Evolutionary conservation across 495 filamentous ascomycete species (phyloP).

Genomic region (Aspergillus carlsbadensis): DNA sequence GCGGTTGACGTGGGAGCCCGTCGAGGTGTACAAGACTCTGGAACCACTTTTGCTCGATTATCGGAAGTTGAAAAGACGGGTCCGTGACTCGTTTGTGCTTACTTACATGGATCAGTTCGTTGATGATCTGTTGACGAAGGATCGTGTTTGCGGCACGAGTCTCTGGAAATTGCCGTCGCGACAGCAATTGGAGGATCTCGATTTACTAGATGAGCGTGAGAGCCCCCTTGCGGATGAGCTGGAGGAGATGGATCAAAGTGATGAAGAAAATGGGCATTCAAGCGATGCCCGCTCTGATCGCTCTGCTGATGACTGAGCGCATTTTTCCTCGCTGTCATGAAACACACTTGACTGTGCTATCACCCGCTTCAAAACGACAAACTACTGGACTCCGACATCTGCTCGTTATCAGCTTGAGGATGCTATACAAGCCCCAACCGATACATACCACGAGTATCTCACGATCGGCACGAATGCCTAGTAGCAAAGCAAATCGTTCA

Average conservation of each 20-base stretch:
- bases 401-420: no score
- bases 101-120: slow-evolving; percentile 92
- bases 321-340: neutral
- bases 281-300: slow-evolving; percentile 21
- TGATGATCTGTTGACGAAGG: slow-evolving; percentile 86
- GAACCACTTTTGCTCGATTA: slow-evolving; percentile 83
- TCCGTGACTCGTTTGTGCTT: slow-evolving; percentile 65
- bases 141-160: slow-evolving; percentile 86
- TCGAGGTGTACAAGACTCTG: slow-evolving; percentile 74
- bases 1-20: slow-evolving; percentile 79
- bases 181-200: slow-evolving; percentile 83
- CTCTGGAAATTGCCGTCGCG: slow-evolving; percentile 87
- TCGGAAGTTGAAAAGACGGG: slow-evolving; percentile 76
- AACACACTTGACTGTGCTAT: no score
- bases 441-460: no score
- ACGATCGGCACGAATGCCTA: no score
- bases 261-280: slow-evolving; percentile 31
- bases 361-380: neutral
- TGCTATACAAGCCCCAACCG: no score
- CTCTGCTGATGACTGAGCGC: slow-evolving; percentile 32
- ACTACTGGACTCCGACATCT: no score
- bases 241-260: slow-evolving; percentile 73
- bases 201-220: slow-evolving; percentile 77
- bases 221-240: slow-evolving; percentile 81
- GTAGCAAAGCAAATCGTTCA: no score